A percentile compares a stretch with the other conserved stretches of the same genome.
Evolutionary conservation across 805 yeast species (phyloP).

Genomic region (Candida coleopterorum): DNA sequence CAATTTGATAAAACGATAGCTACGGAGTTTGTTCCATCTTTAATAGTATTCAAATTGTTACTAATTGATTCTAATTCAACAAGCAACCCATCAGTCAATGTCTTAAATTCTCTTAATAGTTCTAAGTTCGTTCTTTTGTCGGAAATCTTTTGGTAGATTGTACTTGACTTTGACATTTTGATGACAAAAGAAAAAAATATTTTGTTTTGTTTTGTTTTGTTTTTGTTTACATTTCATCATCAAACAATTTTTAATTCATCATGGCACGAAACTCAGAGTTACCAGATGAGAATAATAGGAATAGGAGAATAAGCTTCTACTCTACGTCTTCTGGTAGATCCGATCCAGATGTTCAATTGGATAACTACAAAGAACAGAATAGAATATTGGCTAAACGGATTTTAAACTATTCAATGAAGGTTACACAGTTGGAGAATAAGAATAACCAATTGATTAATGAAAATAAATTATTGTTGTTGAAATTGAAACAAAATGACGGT

Average conservation of each 20-base stretch:
- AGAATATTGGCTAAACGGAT: conserved; percentile 57
- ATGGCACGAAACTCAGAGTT: conserved; percentile 4
- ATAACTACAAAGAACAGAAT: conserved; percentile 42
- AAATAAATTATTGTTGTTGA: conserved; percentile 21
- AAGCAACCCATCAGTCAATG: conserved; percentile 42
- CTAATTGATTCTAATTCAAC: conserved; percentile 45
- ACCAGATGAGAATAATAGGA: background rate
- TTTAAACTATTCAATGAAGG: conserved; percentile 45
- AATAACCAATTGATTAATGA: conserved; percentile 47
- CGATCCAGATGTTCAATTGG: background rate
- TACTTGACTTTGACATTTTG: conserved; percentile 4
- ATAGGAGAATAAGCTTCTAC: conserved; percentile 2
- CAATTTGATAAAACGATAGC: conserved; percentile 58
- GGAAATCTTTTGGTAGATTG: conserved; percentile 24
- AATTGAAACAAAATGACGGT: background rate
- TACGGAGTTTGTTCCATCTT: conserved; percentile 58
- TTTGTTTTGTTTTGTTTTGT: conserved; percentile 2
- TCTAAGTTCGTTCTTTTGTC: conserved; percentile 51
- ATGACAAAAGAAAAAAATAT: too few relatives aligned
- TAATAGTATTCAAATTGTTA: conserved; percentile 43
- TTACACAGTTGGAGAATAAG: conserved; percentile 49
- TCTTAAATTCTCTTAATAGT: conserved; percentile 43
- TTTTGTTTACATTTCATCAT: conserved; percentile 7
- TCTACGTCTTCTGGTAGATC: background rate
- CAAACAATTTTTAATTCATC: too few relatives aligned